Evolutionary conservation across 2,329 filamentous ascomycete species (phyloP), one percentile per base, ranked within the genome.

Genomic region (Coniella vitis): DNA sequence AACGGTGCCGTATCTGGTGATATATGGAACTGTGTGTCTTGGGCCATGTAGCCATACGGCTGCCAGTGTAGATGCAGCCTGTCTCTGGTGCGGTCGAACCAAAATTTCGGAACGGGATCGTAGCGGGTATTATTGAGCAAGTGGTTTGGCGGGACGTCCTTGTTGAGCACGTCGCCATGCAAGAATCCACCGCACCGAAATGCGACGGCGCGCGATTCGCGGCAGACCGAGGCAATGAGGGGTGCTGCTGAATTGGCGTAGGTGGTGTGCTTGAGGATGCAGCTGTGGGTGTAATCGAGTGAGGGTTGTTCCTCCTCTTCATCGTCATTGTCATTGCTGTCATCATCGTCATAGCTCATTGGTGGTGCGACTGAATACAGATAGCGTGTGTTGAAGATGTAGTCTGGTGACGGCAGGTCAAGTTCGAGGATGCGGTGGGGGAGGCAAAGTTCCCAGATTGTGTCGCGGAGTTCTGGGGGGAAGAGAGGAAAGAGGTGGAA

Each of bases 211-310:
- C 47, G 36, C 17, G 47, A 39, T 16, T 49, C 47, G 29, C 35
- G 29, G 36, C 37, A 49, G 35, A 49, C 47, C 4, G 5, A 31
- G 3, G 47, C 8, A 31, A 49, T 45, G 29, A 42, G 5, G 20
- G 47, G 42, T 12, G 39, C 29, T 3, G 20, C 16, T 2, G 29
- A 16, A 16, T 39, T 44, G 16, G 7, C n/a, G 25, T 25, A 17
- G 4, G 17, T 21, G 10, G 17, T 39, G 21, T 21, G 32, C 3
- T 10, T 16, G 10, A 44, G 20, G 13, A 20, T 31, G 36, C 29
- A 38, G 3, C 25, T 5, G 10, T 10, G 25, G 25, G 25, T 5
- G 25, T 29, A 10, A 10, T 10, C 5, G 13, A 14, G 19, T 2
- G 13, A 14, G 19, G 4, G 5, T 12, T 9, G 25, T 3, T 38